Percentiles rank a stretch among this genome's conserved stretches.
Evolutionary conservation across 2,329 filamentous ascomycete species (phyloP).

Genomic region (Thielaviopsis musarum): DNA sequence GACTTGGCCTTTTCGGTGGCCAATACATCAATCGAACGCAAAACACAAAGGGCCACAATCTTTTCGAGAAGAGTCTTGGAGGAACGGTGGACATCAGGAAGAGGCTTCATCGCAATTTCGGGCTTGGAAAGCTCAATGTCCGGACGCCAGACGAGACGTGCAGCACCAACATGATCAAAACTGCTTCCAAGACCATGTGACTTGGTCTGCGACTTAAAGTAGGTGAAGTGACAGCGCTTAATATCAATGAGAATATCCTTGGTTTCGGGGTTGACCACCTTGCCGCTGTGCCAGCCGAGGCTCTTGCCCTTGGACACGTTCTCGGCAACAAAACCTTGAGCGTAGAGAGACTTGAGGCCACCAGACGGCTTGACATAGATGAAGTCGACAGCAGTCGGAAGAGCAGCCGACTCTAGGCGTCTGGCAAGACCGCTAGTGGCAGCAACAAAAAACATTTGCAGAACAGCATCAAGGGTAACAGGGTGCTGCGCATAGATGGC

Average conservation of each 20-base stretch:
- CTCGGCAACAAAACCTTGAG: neutral
- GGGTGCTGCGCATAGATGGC: neutral
- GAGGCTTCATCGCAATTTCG: neutral
- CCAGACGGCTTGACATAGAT: neutral
- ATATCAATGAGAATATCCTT: neutral
- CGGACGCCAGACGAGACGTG: neutral
- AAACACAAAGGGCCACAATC: neutral
- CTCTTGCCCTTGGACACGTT: neutral
- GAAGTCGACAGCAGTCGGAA: slow-evolving; percentile 1
- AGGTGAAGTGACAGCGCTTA: neutral
- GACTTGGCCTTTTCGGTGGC: neutral
- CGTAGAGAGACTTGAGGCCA: neutral
- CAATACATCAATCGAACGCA: neutral
- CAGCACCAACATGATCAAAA: neutral
- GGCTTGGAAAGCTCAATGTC: neutral
- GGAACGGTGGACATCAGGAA: neutral
- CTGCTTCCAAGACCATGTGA: neutral
- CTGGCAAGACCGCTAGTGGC: neutral
- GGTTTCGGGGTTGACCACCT: neutral
- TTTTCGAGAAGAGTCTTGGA: neutral
- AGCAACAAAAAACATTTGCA: neutral
- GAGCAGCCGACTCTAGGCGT: neutral
- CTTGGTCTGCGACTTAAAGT: neutral
- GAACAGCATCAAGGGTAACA: neutral
- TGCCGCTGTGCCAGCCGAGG: neutral